Conservation (phyloP, 2,329 filamentous ascomycete genomes). For the Monilinia aucupariae region DNA sequence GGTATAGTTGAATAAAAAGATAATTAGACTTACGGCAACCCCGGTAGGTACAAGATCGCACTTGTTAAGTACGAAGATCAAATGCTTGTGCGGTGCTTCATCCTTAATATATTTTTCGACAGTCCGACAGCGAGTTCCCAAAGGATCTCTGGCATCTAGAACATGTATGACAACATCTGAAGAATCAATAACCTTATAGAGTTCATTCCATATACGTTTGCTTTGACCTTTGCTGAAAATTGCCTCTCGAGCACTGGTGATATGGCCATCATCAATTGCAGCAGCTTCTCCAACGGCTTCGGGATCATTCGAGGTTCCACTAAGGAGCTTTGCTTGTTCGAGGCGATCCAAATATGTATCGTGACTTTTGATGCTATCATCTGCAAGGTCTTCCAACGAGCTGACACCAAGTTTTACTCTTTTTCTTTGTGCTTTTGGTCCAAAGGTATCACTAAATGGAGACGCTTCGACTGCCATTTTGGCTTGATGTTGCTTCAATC, state of each 20-base stretch:
- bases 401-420: conserved; percentile 82
- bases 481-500: conserved; percentile 84
- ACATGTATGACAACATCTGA: conserved; percentile 96
- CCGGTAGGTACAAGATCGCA: conserved; percentile 87
- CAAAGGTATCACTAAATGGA: conserved; percentile 84
- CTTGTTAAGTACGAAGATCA: conserved; percentile 86
- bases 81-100: conserved; percentile 92
- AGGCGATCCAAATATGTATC: conserved; percentile 74
- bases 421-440: conserved; percentile 89
- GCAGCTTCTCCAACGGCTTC: conserved; percentile 43
- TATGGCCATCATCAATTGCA: conserved; percentile 40
- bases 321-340: conserved; percentile 72
- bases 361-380: conserved; percentile 72
- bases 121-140: conserved; percentile 83
- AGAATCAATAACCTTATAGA: conserved; percentile 92
- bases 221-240: conserved; percentile 94
- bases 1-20: not conserved
- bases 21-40: conserved; percentile 75
- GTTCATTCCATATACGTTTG: conserved; percentile 94
- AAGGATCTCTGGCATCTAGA: conserved; percentile 79
- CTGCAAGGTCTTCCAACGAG: conserved; percentile 75
- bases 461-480: conserved; percentile 89
- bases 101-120: conserved; percentile 90
- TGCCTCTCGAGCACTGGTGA: conserved; percentile 67
- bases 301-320: conserved; percentile 57